Conservation (phyloP, 148 eudicot species). For the Rhododendron williamsianum region DNA sequence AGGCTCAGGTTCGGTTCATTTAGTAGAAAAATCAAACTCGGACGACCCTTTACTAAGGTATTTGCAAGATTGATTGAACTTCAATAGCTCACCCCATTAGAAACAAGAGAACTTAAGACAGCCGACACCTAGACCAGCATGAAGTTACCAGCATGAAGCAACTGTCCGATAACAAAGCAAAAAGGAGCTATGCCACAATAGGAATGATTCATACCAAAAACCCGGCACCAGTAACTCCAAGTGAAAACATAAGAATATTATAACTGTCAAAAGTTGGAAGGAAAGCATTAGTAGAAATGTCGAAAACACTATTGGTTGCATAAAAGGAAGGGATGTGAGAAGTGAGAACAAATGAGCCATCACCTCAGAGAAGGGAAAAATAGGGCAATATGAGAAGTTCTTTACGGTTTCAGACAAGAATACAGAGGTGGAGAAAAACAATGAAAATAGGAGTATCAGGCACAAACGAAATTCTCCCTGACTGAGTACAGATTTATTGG, state of each 20-base stretch:
- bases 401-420: neutral
- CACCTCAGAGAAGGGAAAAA: neutral
- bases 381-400: neutral
- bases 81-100: neutral
- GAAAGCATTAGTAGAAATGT: neutral
- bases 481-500: neutral
- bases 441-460: neutral
- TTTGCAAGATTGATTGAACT: neutral
- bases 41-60: neutral
- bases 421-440: neutral
- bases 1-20: neutral
- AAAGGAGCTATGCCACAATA: neutral
- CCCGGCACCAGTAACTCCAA: neutral
- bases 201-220: neutral
- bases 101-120: neutral
- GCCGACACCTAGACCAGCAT: neutral
- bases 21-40: neutral
- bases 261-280: neutral
- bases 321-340: neutral
- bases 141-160: neutral
- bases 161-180: neutral
- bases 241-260: neutral
- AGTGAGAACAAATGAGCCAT: neutral
- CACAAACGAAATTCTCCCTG: neutral
- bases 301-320: neutral